A percentile compares a stretch with the other conserved stretches of the same genome.
phyloP scores from a whole-genome alignment of 352 stramenopile species.

The Phytophthora uliginosa region DNA sequence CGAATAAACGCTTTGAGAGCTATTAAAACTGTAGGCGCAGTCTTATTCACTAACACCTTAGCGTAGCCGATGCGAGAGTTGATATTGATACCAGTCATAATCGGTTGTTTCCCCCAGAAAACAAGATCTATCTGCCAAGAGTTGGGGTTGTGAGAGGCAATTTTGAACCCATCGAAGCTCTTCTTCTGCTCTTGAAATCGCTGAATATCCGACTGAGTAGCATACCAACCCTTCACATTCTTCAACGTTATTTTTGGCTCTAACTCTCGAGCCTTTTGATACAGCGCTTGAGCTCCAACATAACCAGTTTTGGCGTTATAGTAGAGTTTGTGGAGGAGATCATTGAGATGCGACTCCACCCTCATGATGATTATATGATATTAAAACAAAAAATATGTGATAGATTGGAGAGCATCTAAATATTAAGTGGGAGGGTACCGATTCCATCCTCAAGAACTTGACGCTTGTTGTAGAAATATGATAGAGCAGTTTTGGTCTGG shows the following conservation, averaged over 20 bases:
- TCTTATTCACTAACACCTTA: slow-evolving; percentile 50
- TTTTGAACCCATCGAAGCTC: slow-evolving; percentile 1
- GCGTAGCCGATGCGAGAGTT: slow-evolving; percentile 40
- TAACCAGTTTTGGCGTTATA: slow-evolving; percentile 39
- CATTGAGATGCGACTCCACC: too few relatives aligned
- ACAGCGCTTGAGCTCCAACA: slow-evolving; percentile 25
- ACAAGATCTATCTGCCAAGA: slow-evolving; percentile 45
- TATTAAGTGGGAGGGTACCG: too few relatives aligned
- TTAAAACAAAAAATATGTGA: not conserved
- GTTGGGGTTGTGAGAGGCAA: slow-evolving; percentile 23
- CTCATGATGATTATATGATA: slow-evolving; percentile 22
- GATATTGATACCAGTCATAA: slow-evolving; percentile 30
- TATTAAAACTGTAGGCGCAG: slow-evolving; percentile 30
- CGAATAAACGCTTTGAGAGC: slow-evolving; percentile 39
- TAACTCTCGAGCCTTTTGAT: slow-evolving; percentile 31
- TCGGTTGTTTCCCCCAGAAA: slow-evolving; percentile 32
- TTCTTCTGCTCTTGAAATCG: slow-evolving; percentile 32
- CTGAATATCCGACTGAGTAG: slow-evolving; percentile 27
- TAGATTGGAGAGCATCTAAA: too few relatives aligned
- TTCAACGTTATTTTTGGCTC: not conserved
- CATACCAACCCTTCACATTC: slow-evolving; percentile 30
- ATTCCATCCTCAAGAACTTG: too few relatives aligned
- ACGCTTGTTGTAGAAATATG: too few relatives aligned
- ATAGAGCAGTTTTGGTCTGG: too few relatives aligned
- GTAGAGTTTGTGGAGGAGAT: slow-evolving; percentile 34